Percentiles rank a stretch among this genome's conserved stretches.
These are phyloP conservation scores for Tylopilus sp. DNA, from an alignment of 768 basidiomycete species.

Conservation along the genomic window DNA sequence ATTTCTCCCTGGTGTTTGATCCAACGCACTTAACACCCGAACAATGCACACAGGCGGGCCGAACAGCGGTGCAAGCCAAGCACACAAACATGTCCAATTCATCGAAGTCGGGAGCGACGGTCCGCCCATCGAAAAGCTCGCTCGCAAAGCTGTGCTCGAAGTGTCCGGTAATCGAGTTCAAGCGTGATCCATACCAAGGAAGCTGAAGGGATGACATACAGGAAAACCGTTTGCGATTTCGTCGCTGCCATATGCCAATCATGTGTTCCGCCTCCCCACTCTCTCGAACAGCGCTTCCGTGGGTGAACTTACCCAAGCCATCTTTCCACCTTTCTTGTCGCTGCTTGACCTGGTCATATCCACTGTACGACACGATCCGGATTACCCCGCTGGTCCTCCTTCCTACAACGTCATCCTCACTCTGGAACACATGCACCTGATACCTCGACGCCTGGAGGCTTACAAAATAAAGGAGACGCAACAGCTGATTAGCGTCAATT, in stretches of 20 bases:
- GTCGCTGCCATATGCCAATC: slow-evolving; percentile 75
- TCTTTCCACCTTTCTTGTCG: slow-evolving; percentile 63
- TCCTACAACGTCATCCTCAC: slow-evolving; percentile 87
- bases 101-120: slow-evolving; percentile 60
- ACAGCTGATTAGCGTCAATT: slow-evolving; percentile 70
- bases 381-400: slow-evolving; percentile 59
- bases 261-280: slow-evolving; percentile 52
- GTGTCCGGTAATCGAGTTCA: slow-evolving; percentile 20
- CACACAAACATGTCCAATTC: slow-evolving; percentile 90
- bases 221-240: slow-evolving; percentile 71
- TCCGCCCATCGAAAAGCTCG: slow-evolving; percentile 76
- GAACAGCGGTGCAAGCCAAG: slow-evolving; percentile 83
- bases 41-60: slow-evolving; percentile 52
- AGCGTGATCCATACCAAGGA: background rate
- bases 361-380: slow-evolving; percentile 63
- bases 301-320: slow-evolving; percentile 45
- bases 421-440: slow-evolving; percentile 77
- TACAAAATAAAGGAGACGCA: slow-evolving; percentile 51
- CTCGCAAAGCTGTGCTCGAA: slow-evolving; percentile 55
- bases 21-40: background rate
- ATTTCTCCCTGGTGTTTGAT: background rate
- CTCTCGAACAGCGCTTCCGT: slow-evolving; percentile 20
- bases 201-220: slow-evolving; percentile 27
- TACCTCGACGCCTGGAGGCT: slow-evolving; percentile 72
- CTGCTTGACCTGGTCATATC: slow-evolving; percentile 77